These are phyloP conservation scores for Ogataea corticis DNA, from an alignment of 805 yeast species.

Conservation along the genomic window DNA sequence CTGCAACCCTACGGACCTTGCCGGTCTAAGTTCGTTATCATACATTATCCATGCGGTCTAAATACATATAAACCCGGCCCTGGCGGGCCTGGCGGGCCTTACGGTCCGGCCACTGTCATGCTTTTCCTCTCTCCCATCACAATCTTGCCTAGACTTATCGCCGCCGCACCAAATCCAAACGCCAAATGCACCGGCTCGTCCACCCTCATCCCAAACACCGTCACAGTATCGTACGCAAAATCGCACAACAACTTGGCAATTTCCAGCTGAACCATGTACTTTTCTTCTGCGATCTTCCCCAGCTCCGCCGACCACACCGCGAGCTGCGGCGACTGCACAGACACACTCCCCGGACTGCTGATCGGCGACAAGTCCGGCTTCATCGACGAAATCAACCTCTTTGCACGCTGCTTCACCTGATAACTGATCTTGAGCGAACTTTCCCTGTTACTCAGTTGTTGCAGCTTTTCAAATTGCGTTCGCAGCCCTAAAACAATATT, in stretches of 20 bases:
- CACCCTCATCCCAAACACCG: constrained; percentile 42
- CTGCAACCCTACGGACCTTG: no score
- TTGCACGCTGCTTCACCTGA: constrained; percentile 60
- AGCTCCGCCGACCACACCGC: constrained; percentile 28
- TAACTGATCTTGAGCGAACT: constrained; percentile 55
- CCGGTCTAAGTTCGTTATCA: no score
- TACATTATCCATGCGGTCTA: no score
- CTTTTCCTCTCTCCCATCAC: constrained; percentile 29
- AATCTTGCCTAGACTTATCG: constrained; percentile 32
- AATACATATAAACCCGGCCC: no score
- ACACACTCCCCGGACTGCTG: constrained; percentile 8
- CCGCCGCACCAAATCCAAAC: constrained; percentile 36
- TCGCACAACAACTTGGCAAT: constrained; percentile 45
- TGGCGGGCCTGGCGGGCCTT: no score
- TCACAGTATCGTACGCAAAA: constrained; percentile 47
- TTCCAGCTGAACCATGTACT: constrained; percentile 40
- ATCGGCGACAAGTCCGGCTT: constrained; percentile 22
- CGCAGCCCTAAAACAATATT: constrained; percentile 60
- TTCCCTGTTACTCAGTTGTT: constrained; percentile 47
- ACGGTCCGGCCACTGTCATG: constrained; percentile 16
- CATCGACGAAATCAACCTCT: constrained; percentile 22
- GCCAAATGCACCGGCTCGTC: constrained; percentile 30
- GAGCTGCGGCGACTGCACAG: constrained; percentile 6
- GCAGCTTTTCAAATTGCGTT: constrained; percentile 47
- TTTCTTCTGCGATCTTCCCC: constrained; percentile 36